These are phyloP conservation scores for Sutorius australiensis DNA, from an alignment of 768 basidiomycete species.

Conservation along the genomic window DNA sequence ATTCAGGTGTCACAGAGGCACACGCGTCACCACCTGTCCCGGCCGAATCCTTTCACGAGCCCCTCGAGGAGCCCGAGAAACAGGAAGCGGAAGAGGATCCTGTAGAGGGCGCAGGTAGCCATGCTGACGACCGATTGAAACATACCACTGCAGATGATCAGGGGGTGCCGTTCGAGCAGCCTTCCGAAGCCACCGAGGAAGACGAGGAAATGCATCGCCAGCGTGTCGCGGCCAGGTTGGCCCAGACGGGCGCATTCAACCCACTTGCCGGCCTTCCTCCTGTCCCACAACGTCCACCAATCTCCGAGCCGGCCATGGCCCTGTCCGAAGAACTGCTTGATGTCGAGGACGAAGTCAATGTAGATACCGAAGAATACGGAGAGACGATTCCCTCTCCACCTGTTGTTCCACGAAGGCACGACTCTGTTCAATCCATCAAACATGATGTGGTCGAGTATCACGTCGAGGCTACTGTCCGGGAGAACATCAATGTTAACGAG, in stretches of 20 bases:
- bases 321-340: conserved; percentile 7
- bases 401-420: conserved; percentile 22
- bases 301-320: conserved; percentile 7
- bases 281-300: conserved; percentile 13
- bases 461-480: conserved; percentile 12
- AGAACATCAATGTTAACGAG: conserved; percentile 12
- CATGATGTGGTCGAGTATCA: conserved; percentile 15
- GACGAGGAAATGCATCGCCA: conserved; percentile 52
- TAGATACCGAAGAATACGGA: conserved; percentile 23
- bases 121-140: conserved; percentile 2
- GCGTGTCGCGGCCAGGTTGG: conserved; percentile 56
- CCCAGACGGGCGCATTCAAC: conserved; percentile 61
- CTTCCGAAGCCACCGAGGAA: conserved; percentile 24
- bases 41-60: conserved; percentile 4
- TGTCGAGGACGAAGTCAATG: conserved; percentile 23
- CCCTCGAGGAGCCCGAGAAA: conserved; percentile 7
- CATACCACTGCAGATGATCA: conserved; percentile 4
- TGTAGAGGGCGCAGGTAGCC: conserved; percentile 1
- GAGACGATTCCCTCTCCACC: conserved; percentile 20
- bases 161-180: neutral
- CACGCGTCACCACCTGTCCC: neutral
- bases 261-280: conserved; percentile 44
- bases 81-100: conserved; percentile 14
- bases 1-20: neutral
- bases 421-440: conserved; percentile 12